Conservation (phyloP, 306 rosid genomes). For the Malus orientalis region DNA sequence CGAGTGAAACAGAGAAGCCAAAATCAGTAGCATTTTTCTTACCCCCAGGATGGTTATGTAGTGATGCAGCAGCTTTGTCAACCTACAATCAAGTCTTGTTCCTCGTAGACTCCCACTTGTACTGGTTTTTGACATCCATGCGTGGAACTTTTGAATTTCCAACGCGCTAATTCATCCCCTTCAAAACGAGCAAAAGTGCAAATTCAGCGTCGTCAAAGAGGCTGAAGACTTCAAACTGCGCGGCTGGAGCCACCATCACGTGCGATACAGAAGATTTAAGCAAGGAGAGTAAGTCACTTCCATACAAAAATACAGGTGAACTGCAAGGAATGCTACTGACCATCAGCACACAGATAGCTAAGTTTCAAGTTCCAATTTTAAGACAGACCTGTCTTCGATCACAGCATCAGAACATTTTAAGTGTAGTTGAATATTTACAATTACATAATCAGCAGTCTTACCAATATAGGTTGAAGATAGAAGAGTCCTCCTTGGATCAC, state of each 20-base stretch:
- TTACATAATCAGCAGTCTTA: constrained; percentile 1
- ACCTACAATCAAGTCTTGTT: neutral
- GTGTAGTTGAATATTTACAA: neutral
- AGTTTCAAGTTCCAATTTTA: neutral
- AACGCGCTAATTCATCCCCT: neutral
- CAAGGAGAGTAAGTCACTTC: neutral
- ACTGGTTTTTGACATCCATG: neutral
- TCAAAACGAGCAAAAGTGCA: neutral
- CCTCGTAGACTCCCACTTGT: neutral
- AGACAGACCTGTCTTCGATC: neutral
- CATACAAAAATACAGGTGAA: neutral
- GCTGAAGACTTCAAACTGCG: neutral
- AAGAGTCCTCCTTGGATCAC: neutral
- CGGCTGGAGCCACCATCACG: neutral
- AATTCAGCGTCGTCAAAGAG: neutral
- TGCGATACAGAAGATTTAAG: neutral
- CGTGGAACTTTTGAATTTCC: neutral
- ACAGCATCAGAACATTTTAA: neutral
- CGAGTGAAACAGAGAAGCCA: neutral
- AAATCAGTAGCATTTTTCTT: neutral
- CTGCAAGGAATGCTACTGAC: neutral
- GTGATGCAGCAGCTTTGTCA: neutral
- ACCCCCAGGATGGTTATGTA: neutral
- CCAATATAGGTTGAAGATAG: neutral
- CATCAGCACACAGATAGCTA: neutral